Evolutionary conservation across 257 asterid genomes (phyloP).

Genomic region (Solanum ahanhuiri): DNA sequence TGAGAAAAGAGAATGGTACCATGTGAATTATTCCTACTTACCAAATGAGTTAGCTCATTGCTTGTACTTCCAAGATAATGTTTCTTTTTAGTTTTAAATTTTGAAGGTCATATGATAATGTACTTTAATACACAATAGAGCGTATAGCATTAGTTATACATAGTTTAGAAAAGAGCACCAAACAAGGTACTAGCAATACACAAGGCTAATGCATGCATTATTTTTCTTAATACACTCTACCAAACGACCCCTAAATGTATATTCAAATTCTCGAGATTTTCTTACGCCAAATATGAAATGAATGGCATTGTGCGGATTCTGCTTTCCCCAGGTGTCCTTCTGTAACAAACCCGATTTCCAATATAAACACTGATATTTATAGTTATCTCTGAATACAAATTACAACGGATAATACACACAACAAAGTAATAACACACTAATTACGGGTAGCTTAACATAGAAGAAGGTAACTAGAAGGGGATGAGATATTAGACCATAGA

Average conservation of each 20-base stretch:
- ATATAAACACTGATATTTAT: too few relatives aligned
- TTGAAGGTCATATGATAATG: neutral
- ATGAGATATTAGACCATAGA: too few relatives aligned
- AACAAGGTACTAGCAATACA: neutral
- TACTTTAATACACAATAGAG: neutral
- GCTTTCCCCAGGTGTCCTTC: neutral
- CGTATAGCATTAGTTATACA: neutral
- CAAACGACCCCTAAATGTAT: neutral
- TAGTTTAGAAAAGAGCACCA: neutral
- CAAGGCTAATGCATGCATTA: neutral
- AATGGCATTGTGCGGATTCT: neutral
- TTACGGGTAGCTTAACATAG: too few relatives aligned
- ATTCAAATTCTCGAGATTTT: neutral
- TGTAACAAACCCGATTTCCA: too few relatives aligned
- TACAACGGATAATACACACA: too few relatives aligned
- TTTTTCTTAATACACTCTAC: neutral
- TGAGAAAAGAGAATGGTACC: conserved; percentile 8
- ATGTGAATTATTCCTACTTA: neutral
- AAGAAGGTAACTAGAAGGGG: too few relatives aligned
- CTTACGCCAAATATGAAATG: neutral
- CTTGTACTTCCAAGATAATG: neutral
- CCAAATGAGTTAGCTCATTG: neutral
- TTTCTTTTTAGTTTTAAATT: neutral
- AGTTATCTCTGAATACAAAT: too few relatives aligned
- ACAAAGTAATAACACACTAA: too few relatives aligned